Evolutionary conservation across 2,329 filamentous ascomycete species (phyloP), one percentile per base, ranked within the genome.

Genomic region (Monosporascus sp.): DNA sequence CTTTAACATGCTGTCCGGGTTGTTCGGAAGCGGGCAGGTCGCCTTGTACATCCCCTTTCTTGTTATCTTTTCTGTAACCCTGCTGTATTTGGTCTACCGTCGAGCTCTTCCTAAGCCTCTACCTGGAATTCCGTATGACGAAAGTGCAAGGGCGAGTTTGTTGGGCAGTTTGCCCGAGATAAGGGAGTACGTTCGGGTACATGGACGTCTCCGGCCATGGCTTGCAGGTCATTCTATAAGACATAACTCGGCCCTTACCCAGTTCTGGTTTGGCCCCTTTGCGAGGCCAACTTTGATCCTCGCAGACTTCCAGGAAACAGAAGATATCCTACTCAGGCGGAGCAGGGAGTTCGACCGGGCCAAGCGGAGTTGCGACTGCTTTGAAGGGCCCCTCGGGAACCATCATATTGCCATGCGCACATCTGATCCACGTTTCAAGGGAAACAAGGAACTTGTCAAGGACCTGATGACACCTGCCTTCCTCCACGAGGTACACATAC

Each of bases 381-480:
- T 68, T 22, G 20, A 41, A 6, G 56, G 57, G 5, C 48, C 60
- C 6, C 51, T 62, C 5, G 59, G 58, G 1, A 54, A 66, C 20
- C 62, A 68, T 42, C 71, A 73, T 54, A 67, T 72, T 50, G 57
- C 59, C 5, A 68, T 71, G 67, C 51, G 59, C 41, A 65, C 66
- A 6, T 50, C 58, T 9, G 62, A 71, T 50, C 64, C 67, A 3
- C 58, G 63, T 6, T 69, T 67, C 55, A 70, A 64, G 56, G 48
- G 41, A 15, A 66, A 71, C 42, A 68, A 62, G 48, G 62, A 67
- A 42, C 61, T 73, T 3, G 54, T 72, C 3, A 60, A 63, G 44
- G 70, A 72, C 41, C 57, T 73, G 6, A 71, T 73, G 71, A 61
- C 68, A 2, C 66, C 69, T 0, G 58, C 49, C 9, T 73, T 74